Conservation (phyloP, 352 stramenopile species). For the Pythium guiyangense region DNA sequence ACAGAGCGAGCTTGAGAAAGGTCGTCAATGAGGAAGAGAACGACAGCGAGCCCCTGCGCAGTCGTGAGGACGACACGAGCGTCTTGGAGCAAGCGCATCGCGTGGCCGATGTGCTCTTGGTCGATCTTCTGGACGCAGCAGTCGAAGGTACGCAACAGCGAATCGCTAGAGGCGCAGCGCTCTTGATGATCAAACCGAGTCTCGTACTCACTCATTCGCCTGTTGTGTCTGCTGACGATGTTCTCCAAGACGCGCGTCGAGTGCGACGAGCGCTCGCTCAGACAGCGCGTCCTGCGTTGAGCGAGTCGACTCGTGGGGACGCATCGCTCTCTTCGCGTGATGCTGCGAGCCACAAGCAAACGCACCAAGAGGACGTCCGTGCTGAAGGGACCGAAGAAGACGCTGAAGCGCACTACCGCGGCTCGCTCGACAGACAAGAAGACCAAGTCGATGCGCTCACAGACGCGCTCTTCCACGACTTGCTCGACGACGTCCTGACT, state of each 20-base stretch:
- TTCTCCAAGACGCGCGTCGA: too few relatives aligned
- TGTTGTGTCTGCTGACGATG: too few relatives aligned
- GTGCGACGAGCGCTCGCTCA: too few relatives aligned
- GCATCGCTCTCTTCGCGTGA: background rate
- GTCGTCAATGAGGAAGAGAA: too few relatives aligned
- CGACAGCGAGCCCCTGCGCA: too few relatives aligned
- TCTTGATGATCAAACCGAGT: too few relatives aligned
- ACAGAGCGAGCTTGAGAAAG: too few relatives aligned
- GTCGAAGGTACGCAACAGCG: slow-evolving; percentile 13
- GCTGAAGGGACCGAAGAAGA: background rate
- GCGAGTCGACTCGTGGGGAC: too few relatives aligned
- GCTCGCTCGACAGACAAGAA: background rate
- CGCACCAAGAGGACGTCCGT: background rate
- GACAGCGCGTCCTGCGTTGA: too few relatives aligned
- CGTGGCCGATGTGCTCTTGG: slow-evolving; percentile 19
- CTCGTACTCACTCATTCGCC: too few relatives aligned
- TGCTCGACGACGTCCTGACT: background rate
- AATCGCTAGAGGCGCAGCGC: too few relatives aligned
- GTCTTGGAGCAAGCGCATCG: slow-evolving; percentile 4
- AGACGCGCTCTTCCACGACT: slow-evolving; percentile 4
- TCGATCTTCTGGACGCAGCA: slow-evolving; percentile 15
- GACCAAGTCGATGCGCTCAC: background rate
- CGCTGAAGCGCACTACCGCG: background rate
- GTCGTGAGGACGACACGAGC: background rate
- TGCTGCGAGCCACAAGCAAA: background rate